Percentiles rank a stretch among this genome's conserved stretches.
phyloP scores from a whole-genome alignment of 1,284 basidiomycete genomes.

The Psilocybe mexicana region DNA sequence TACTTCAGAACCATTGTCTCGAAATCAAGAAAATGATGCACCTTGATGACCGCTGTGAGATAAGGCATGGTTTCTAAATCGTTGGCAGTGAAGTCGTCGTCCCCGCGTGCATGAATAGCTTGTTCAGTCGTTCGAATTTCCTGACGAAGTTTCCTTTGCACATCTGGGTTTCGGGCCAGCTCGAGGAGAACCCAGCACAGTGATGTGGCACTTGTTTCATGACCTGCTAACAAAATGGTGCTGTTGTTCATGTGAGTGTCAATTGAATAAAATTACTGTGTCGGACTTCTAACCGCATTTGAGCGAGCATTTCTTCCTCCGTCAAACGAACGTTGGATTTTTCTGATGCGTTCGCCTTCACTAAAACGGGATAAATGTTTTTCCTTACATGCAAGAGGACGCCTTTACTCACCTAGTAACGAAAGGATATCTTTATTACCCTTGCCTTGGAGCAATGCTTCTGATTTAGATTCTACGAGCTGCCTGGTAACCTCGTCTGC shows the following conservation, averaged over 20 bases:
- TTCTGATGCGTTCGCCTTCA: conserved; percentile 46
- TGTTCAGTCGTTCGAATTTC: conserved; percentile 42
- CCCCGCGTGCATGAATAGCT: conserved; percentile 34
- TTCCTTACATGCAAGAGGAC: not conserved
- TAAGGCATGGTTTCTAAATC: conserved; percentile 48
- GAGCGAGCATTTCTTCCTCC: conserved; percentile 43
- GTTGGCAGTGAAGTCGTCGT: conserved; percentile 37
- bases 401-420: conserved; percentile 36
- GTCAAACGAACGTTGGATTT: conserved; percentile 36
- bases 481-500: conserved; percentile 40
- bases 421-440: conserved; percentile 43
- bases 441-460: conserved; percentile 42
- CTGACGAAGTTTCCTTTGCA: conserved; percentile 37
- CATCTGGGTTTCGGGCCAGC: conserved; percentile 37
- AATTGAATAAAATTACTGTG: not conserved
- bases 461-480: conserved; percentile 42
- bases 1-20: not conserved
- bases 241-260: conserved; percentile 21
- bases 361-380: conserved; percentile 21
- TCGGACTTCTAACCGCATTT: conserved; percentile 38
- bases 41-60: conserved; percentile 46
- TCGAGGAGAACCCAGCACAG: conserved; percentile 46
- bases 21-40: conserved; percentile 15
- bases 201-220: conserved; percentile 44
- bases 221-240: conserved; percentile 44